Percentiles rank a stretch among this genome's conserved stretches.
Evolutionary conservation across 1,139 yeast species (phyloP).

Genomic region (Diutina ranongensis): DNA sequence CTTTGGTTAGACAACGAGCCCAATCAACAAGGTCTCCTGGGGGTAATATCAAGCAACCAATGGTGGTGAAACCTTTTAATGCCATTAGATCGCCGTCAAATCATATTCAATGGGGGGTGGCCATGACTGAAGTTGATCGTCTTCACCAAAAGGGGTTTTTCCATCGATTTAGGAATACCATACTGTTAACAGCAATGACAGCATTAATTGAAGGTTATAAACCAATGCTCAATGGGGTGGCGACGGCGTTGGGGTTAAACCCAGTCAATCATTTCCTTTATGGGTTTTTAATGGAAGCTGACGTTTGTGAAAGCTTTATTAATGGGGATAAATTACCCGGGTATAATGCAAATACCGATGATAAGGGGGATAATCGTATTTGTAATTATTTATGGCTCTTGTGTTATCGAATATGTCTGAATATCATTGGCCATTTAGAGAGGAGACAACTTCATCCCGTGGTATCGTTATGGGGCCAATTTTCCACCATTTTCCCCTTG

Average conservation of each 20-base stretch:
- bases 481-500: slow-evolving; percentile 9
- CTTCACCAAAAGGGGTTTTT: background rate
- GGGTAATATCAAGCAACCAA: too few relatives aligned
- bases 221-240: background rate
- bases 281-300: slow-evolving; percentile 17
- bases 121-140: slow-evolving; percentile 8
- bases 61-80: background rate
- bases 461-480: slow-evolving; percentile 8
- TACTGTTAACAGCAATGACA: too few relatives aligned
- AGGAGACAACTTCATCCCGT: background rate
- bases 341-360: slow-evolving; percentile 16
- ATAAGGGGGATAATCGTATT: background rate
- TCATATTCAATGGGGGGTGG: too few relatives aligned
- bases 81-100: too few relatives aligned
- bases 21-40: slow-evolving; percentile 1
- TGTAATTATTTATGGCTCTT: slow-evolving; percentile 11
- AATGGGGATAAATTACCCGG: slow-evolving; percentile 19
- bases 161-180: background rate
- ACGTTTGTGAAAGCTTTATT: slow-evolving; percentile 10
- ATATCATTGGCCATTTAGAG: background rate
- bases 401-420: slow-evolving; percentile 10
- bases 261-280: slow-evolving; percentile 14
- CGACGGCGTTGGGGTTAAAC: background rate
- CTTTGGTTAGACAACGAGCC: slow-evolving; percentile 12
- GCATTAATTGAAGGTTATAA: background rate